Base-by-base conservation (phyloP, 2,329 filamentous ascomycete genomes). In the Tolypocladium ophioglossoides region DNA sequence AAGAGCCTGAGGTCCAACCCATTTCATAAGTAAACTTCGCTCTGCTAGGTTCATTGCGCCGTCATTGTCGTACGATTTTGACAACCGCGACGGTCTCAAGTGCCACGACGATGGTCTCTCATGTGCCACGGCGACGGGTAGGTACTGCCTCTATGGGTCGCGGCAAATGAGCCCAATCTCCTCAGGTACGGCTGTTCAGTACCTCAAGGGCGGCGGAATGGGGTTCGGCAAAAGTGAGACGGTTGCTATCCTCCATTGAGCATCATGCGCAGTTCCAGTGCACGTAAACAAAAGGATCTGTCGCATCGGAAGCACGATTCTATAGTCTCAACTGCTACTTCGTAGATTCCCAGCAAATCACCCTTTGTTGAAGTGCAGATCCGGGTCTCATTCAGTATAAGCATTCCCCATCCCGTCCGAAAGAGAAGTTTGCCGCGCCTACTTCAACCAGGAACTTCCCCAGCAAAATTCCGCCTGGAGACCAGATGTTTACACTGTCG, bases 401-500 rank as follows among this genome's bases (percentile, higher is more conserved):
- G 75, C 27, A 78, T 56, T 72, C 67, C 0, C 73, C 72, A 8
- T 70, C 59, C 10, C 61, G 64, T 0, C 75, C 74, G 54, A 78
- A 78, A 40, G 71, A 75, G 54, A 78, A 78, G 55, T 78, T 77
- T 0, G 74, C 70, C 2, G 70, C 68, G 0, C 72, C 73, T 0
- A 72, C 74, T 0, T 68, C 64, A 0, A 75, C 63, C 0, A 73
- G 39, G 11, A 77, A 73, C 48, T 71, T 72, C 5, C 76, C 77
- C 11, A 80, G 66, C 1, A 79, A 62, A 2, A 70, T 67, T 1
- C 76, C 77, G 0, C 68, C 68, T 1, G 72, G 58, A 9, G 72
- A 74, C 74, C 75, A 79, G 1, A 79, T 68, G 50, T 73, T 72
- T 12, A 79, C 62, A 4, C 76, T 77, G 55, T 78, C 76, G 2